Percentiles rank a stretch among this genome's conserved stretches.
These are phyloP conservation scores for Sclerotinia subarctica DNA, from an alignment of 2,329 filamentous ascomycete species.

Conservation along the genomic window DNA sequence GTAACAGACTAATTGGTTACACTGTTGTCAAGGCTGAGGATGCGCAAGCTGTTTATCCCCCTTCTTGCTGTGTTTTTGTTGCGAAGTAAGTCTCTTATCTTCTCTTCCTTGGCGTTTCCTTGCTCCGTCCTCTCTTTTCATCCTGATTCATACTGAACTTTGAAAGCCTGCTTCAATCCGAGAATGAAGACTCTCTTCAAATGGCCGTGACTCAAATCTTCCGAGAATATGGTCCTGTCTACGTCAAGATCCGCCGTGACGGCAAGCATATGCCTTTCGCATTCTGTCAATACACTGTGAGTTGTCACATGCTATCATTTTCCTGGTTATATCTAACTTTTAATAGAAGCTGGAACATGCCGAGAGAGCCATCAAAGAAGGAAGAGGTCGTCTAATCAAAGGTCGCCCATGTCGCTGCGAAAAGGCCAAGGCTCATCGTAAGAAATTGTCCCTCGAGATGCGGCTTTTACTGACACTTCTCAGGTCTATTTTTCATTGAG, in stretches of 20 bases:
- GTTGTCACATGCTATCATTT: constrained; percentile 31
- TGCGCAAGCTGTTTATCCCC: constrained; percentile 40
- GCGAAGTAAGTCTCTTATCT: constrained; percentile 55
- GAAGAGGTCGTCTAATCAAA: constrained; percentile 49
- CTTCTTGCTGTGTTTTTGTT: constrained; percentile 60
- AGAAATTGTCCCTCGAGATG: constrained; percentile 34
- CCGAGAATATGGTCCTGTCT: constrained; percentile 53
- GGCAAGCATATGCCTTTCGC: constrained; percentile 59
- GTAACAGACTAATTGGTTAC: constrained; percentile 18
- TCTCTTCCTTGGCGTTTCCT: background rate
- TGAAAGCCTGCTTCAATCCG: constrained; percentile 49
- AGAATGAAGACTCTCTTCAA: constrained; percentile 51
- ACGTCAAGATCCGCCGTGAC: constrained; percentile 62
- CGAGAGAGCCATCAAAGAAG: constrained; percentile 46
- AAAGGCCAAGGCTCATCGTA: constrained; percentile 57
- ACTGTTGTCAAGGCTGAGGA: constrained; percentile 30
- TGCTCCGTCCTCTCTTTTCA: background rate
- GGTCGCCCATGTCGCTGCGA: constrained; percentile 59
- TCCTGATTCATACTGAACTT: background rate
- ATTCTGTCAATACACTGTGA: constrained; percentile 61
- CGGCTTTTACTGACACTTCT: constrained; percentile 13
- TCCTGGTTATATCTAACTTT: constrained; percentile 31
- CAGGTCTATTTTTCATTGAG: constrained; percentile 51
- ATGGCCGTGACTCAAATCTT: constrained; percentile 53
- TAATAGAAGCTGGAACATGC: constrained; percentile 50